Conservation (phyloP, 2,329 filamentous ascomycete species). For the Aspergillus ustus region DNA sequence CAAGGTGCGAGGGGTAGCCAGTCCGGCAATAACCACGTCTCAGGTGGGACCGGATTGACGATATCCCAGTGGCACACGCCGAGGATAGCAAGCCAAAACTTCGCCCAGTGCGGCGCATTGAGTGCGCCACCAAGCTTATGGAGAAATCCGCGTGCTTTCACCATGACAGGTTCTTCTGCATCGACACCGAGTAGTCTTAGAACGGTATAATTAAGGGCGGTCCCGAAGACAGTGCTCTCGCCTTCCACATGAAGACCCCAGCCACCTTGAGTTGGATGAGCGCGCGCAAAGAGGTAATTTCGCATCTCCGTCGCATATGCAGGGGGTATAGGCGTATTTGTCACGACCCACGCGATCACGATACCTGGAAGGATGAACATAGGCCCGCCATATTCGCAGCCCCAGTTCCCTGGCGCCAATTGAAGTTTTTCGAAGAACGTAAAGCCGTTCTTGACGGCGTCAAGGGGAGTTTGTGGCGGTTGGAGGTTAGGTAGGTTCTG, state of each 20-base stretch:
- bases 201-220: conserved; percentile 80
- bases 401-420: conserved; percentile 89
- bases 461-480: conserved; percentile 71
- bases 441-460: conserved; percentile 80
- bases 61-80: conserved; percentile 87
- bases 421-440: conserved; percentile 89
- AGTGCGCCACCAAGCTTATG: conserved; percentile 85
- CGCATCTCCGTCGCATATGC: conserved; percentile 85
- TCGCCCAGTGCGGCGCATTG: conserved; percentile 88
- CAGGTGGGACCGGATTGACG: conserved; percentile 91
- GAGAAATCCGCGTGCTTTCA: conserved; percentile 79
- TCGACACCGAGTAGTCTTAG: conserved; percentile 81
- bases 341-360: conserved; percentile 85
- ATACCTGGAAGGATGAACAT: conserved; percentile 92
- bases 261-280: conserved; percentile 85
- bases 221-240: conserved; percentile 92
- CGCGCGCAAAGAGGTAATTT: conserved; percentile 85
- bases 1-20: conserved; percentile 89
- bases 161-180: conserved; percentile 80
- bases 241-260: conserved; percentile 97
- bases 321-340: conserved; percentile 80
- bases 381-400: conserved; percentile 94
- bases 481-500: conserved; percentile 77
- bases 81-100: conserved; percentile 88
- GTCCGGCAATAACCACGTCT: conserved; percentile 87